A percentile compares a stretch with the other conserved stretches of the same genome.
Evolutionary conservation across 768 basidiomycete species (phyloP).

Genomic region (Cyclocybe cylindracea): DNA sequence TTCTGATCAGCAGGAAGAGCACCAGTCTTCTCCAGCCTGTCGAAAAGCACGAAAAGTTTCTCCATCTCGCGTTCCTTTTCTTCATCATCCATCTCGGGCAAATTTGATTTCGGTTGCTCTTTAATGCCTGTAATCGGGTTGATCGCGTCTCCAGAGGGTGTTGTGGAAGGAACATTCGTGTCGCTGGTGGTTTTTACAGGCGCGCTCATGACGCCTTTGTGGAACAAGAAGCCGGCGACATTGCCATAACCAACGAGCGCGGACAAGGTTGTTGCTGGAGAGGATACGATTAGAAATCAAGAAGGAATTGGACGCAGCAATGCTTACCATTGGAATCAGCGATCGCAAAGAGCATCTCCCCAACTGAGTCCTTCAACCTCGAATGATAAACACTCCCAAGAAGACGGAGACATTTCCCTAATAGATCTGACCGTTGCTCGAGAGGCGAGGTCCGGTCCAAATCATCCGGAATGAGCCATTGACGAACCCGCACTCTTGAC

Average conservation of each 20-base stretch:
- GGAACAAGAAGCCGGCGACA: conserved; percentile 92
- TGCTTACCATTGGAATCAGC: conserved; percentile 71
- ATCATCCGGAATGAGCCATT: conserved; percentile 73
- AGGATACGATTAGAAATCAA: background rate
- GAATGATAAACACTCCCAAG: conserved; percentile 74
- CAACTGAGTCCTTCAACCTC: conserved; percentile 72
- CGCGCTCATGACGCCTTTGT: conserved; percentile 78
- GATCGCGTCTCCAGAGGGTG: conserved; percentile 47
- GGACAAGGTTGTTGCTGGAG: conserved; percentile 64
- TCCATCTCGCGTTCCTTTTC: conserved; percentile 96
- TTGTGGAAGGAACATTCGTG: conserved; percentile 32
- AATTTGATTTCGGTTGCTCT: conserved; percentile 36
- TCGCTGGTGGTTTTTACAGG: conserved; percentile 30
- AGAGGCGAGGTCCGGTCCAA: conserved; percentile 80
- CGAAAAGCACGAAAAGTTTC: conserved; percentile 88
- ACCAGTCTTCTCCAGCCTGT: conserved; percentile 80
- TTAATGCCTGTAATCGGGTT: conserved; percentile 89
- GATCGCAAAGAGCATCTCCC: conserved; percentile 85
- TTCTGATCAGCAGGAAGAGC: conserved; percentile 65
- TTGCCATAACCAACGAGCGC: conserved; percentile 91
- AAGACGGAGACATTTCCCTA: conserved; percentile 81
- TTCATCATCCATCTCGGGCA: conserved; percentile 82
- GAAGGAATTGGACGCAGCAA: background rate
- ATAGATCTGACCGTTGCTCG: conserved; percentile 68
- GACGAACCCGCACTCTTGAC: conserved; percentile 55